Conservation (phyloP, 768 basidiomycete genomes). For the Podaxis sp. region DNA sequence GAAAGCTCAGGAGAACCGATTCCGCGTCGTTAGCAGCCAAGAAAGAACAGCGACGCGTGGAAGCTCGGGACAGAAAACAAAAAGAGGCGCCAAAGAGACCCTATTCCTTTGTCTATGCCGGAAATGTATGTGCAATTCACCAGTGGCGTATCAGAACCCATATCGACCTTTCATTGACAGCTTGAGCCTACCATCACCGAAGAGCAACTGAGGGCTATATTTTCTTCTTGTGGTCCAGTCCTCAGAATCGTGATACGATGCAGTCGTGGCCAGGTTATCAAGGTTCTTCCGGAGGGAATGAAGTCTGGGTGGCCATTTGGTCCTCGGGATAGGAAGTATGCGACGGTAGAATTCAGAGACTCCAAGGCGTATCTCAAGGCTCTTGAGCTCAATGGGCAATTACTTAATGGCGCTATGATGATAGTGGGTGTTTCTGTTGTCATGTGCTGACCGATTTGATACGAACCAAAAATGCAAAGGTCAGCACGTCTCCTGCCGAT, state of each 20-base stretch:
- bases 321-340: slow-evolving; percentile 47
- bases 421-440: slow-evolving; percentile 34
- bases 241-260: slow-evolving; percentile 35
- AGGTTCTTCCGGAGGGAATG: slow-evolving; percentile 17
- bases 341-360: slow-evolving; percentile 45
- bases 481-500: slow-evolving; percentile 33
- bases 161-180: slow-evolving; percentile 21
- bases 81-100: slow-evolving; percentile 18
- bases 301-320: slow-evolving; percentile 23
- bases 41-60: slow-evolving; percentile 5
- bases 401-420: slow-evolving; percentile 37
- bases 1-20: slow-evolving; percentile 11
- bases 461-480: slow-evolving; percentile 24
- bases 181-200: slow-evolving; percentile 35
- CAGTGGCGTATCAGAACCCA: not conserved
- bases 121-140: slow-evolving; percentile 50
- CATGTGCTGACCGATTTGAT: slow-evolving; percentile 1
- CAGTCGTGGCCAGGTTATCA: slow-evolving; percentile 39
- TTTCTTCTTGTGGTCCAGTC: slow-evolving; percentile 35
- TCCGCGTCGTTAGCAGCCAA: slow-evolving; percentile 5
- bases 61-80: slow-evolving; percentile 24
- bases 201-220: slow-evolving; percentile 31
- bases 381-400: slow-evolving; percentile 35
- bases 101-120: slow-evolving; percentile 48
- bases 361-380: slow-evolving; percentile 39